Conservation (phyloP, 2,329 filamentous ascomycete genomes). For the Diaporthe sp. region DNA sequence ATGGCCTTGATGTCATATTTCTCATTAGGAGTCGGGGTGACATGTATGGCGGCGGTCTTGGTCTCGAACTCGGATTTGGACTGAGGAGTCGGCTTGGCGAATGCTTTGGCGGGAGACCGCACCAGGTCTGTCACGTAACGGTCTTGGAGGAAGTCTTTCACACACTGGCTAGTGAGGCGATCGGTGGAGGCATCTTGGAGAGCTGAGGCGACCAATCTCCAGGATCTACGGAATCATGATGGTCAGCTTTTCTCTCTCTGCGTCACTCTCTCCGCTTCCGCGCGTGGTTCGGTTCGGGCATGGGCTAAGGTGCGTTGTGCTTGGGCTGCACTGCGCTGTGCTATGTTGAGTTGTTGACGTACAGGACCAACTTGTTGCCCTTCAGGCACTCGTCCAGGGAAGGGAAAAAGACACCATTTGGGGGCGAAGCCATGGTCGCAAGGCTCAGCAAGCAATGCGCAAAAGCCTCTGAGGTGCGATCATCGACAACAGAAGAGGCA, state of each 20-base stretch:
- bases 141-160: slow-evolving; percentile 79
- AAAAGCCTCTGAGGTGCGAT: slow-evolving; percentile 28
- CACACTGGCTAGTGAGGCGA: slow-evolving; percentile 63
- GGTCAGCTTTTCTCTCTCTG: slow-evolving; percentile 15
- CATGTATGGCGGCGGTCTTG: slow-evolving; percentile 88
- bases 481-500: slow-evolving; percentile 37
- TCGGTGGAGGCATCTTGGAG: slow-evolving; percentile 68
- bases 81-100: slow-evolving; percentile 70
- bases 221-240: slow-evolving; percentile 61
- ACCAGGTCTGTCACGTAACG: slow-evolving; percentile 77
- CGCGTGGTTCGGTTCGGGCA: background rate
- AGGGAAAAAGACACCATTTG: slow-evolving; percentile 82
- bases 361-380: slow-evolving; percentile 85
- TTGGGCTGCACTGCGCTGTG: background rate
- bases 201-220: slow-evolving; percentile 70
- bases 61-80: slow-evolving; percentile 82
- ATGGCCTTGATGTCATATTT: slow-evolving; percentile 82
- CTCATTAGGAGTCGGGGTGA: slow-evolving; percentile 75
- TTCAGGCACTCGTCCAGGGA: slow-evolving; percentile 87
- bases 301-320: background rate
- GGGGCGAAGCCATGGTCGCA: slow-evolving; percentile 77
- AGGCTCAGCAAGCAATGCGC: slow-evolving; percentile 58
- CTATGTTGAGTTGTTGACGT: slow-evolving; percentile 52
- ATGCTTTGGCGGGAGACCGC: slow-evolving; percentile 76
- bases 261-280: background rate